Percentiles rank a stretch among this genome's conserved stretches.
phyloP scores from a whole-genome alignment of 2,329 filamentous ascomycete genomes.

The Paraconiothyrium sp. region DNA sequence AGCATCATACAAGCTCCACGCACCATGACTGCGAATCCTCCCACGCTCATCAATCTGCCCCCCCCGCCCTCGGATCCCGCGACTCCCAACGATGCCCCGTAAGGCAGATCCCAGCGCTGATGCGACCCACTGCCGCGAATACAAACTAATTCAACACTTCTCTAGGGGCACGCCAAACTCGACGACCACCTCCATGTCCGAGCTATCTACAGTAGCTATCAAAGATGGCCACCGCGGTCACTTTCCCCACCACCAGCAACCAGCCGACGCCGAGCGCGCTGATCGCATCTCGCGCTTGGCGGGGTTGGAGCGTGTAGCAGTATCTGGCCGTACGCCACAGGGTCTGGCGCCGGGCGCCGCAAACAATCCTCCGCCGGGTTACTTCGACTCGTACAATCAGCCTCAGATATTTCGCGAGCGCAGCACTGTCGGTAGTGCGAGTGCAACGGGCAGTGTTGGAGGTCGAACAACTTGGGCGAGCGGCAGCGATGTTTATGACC shows the following conservation, averaged over 20 bases:
- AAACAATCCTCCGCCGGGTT: constrained; percentile 61
- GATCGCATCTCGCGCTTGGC: constrained; percentile 95
- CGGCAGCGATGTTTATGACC: constrained; percentile 67
- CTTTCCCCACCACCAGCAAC: constrained; percentile 70
- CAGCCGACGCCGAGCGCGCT: constrained; percentile 88
- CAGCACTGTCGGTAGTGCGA: constrained; percentile 91
- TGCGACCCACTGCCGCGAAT: constrained; percentile 15
- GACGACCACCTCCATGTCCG: constrained; percentile 88
- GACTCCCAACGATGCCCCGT: constrained; percentile 91
- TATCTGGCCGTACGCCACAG: constrained; percentile 67
- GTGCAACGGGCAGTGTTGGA: constrained; percentile 81
- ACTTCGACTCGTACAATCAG: constrained; percentile 82
- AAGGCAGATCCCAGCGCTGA: constrained; percentile 51
- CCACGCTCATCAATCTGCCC: constrained; percentile 84
- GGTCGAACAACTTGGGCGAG: constrained; percentile 75
- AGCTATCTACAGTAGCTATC: constrained; percentile 92
- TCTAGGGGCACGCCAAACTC: constrained; percentile 89
- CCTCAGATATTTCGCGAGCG: constrained; percentile 73
- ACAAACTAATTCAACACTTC: constrained; percentile 25
- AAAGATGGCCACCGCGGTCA: constrained; percentile 94
- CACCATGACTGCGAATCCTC: constrained; percentile 54
- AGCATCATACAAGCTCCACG: constrained; percentile 16
- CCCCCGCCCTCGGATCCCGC: constrained; percentile 83
- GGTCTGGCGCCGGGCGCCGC: constrained; percentile 58
- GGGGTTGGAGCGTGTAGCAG: constrained; percentile 86